Evolutionary conservation across 2,329 filamentous ascomycete genomes (phyloP).

Genomic region (Juglanconis oblonga): DNA sequence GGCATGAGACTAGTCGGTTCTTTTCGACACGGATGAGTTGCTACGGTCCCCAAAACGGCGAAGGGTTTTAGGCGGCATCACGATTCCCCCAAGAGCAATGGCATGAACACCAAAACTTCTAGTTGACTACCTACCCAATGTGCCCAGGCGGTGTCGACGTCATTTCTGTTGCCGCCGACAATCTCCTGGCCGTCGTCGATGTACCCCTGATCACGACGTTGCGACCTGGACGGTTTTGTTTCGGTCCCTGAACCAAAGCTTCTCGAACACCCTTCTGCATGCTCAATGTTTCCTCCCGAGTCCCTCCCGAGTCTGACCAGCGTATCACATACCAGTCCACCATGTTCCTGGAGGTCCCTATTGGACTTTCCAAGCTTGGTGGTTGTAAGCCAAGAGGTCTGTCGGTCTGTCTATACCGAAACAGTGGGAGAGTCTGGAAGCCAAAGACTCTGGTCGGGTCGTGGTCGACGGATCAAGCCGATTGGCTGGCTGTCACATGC

Average conservation of each 20-base stretch:
- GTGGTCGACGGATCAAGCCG: neutral
- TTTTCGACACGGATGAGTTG: neutral
- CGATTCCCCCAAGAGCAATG: constrained; percentile 18
- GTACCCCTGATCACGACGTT: constrained; percentile 8
- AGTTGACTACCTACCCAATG: neutral
- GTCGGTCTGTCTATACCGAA: neutral
- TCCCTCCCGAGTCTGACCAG: neutral
- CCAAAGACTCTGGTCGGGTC: neutral
- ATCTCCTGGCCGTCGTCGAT: neutral
- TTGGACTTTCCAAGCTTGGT: no score
- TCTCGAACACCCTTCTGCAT: neutral
- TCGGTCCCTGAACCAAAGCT: neutral
- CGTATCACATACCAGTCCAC: neutral
- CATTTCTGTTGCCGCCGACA: constrained; percentile 6
- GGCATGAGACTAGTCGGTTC: neutral
- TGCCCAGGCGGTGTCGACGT: neutral
- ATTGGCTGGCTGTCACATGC: neutral
- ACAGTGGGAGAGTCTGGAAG: neutral
- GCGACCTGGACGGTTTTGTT: constrained; percentile 3
- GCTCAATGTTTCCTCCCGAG: neutral
- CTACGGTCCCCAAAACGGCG: neutral
- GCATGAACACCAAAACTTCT: neutral
- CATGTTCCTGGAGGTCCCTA: neutral
- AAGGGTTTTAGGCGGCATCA: constrained; percentile 8
- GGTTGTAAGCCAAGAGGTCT: neutral